Percentiles rank a stretch among this genome's conserved stretches.
Conservation (phyloP, 306 rosid species). For the Quercus mongolica region DNA sequence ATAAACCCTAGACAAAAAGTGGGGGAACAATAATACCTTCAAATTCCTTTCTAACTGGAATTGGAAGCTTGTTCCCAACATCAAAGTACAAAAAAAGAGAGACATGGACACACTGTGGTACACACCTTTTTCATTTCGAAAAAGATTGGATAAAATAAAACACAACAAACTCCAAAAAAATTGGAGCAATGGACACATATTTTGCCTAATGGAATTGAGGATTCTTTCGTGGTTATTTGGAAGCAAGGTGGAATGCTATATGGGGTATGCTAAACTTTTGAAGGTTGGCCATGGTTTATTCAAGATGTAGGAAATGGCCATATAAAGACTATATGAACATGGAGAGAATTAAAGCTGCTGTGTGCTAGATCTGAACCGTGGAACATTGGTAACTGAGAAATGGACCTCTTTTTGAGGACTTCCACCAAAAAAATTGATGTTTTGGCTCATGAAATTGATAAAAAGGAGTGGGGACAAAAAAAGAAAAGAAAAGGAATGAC, state of each 20-base stretch:
- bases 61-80: conserved; percentile 47
- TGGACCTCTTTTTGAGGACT: conserved; percentile 62
- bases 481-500: conserved; percentile 39
- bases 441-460: conserved; percentile 51
- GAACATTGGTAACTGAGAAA: conserved; percentile 53
- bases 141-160: conserved; percentile 49
- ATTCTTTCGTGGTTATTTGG: conserved; percentile 70
- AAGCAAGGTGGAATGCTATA: conserved; percentile 57
- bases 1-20: conserved; percentile 44
- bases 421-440: conserved; percentile 52
- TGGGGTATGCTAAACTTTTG: conserved; percentile 64
- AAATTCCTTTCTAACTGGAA: conserved; percentile 34
- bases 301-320: conserved; percentile 71
- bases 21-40: conserved; percentile 42
- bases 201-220: conserved; percentile 50
- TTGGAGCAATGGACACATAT: conserved; percentile 43
- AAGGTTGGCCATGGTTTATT: conserved; percentile 77
- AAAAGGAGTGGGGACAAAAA: conserved; percentile 37
- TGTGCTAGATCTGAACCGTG: conserved; percentile 58
- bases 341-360: conserved; percentile 53
- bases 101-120: conserved; percentile 39
- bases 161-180: conserved; percentile 45
- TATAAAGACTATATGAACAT: conserved; percentile 66
- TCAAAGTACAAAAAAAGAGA: conserved; percentile 42
- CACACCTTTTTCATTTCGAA: conserved; percentile 33